Conservation (phyloP, 2,329 filamentous ascomycete species). For the Fusarium sp. region DNA sequence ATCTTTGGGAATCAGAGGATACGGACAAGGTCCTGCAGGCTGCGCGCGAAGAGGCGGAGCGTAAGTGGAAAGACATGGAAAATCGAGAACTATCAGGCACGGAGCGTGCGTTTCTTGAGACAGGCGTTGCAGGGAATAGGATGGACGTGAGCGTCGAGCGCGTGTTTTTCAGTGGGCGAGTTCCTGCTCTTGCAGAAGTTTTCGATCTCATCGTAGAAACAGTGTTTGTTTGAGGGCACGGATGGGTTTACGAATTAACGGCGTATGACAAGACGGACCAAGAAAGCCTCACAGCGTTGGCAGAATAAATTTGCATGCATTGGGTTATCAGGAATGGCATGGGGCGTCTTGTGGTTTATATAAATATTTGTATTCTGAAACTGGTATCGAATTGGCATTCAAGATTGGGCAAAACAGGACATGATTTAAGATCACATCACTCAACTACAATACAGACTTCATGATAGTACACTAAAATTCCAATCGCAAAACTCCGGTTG, state of each 20-base stretch:
- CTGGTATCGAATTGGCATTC: conserved; percentile 18
- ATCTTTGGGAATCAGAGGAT: conserved; percentile 81
- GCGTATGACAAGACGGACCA: conserved; percentile 21
- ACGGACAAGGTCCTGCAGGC: conserved; percentile 73
- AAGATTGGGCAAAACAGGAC: conserved; percentile 36
- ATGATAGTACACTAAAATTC: conserved; percentile 39
- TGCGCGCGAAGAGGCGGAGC: conserved; percentile 78
- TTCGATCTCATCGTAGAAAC: conserved; percentile 59
- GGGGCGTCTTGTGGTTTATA: conserved; percentile 27
- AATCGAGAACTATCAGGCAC: conserved; percentile 65
- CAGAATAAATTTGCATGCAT: conserved; percentile 26
- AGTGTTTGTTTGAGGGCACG: conserved; percentile 52
- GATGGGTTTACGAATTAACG: conserved; percentile 18
- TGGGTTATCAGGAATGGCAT: conserved; percentile 8
- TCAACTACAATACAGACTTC: conserved; percentile 45
- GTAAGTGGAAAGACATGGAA: conserved; percentile 75
- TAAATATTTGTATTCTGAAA: conserved; percentile 1
- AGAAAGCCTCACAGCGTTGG: conserved; percentile 26
- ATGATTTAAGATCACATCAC: conserved; percentile 27
- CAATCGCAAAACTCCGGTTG: conserved; percentile 27
- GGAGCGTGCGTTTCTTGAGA: conserved; percentile 68
- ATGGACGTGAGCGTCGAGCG: conserved; percentile 47
- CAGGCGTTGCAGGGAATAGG: conserved; percentile 55
- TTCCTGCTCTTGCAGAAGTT: conserved; percentile 56
- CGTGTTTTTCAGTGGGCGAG: conserved; percentile 48